Evolutionary conservation across 1,139 yeast species (phyloP).

Genomic region (Meyerozyma sp.): DNA sequence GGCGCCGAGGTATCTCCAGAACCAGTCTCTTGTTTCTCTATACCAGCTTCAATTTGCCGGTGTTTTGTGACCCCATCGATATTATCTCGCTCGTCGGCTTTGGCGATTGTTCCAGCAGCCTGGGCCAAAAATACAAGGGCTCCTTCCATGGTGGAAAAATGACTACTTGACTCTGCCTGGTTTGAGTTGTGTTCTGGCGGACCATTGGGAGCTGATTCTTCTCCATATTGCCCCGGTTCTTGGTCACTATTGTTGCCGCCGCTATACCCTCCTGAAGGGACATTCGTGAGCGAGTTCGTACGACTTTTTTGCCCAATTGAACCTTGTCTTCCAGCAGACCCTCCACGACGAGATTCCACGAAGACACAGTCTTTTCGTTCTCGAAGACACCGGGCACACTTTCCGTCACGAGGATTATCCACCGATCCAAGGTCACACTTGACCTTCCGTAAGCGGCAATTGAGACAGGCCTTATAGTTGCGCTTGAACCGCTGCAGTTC

Average conservation of each 20-base stretch:
- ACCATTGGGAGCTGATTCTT: background rate
- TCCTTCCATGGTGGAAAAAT: slow-evolving; percentile 51
- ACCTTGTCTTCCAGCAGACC: slow-evolving; percentile 11
- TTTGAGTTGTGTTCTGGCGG: background rate
- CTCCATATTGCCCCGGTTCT: background rate
- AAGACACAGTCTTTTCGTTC: slow-evolving; percentile 80
- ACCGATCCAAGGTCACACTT: slow-evolving; percentile 80
- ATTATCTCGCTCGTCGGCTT: slow-evolving; percentile 60
- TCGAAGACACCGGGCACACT: slow-evolving; percentile 79
- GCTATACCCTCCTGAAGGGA: background rate
- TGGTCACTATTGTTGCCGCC: background rate
- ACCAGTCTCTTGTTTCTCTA: background rate
- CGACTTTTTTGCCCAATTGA: background rate
- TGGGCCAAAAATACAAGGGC: slow-evolving; percentile 69
- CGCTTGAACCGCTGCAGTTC: slow-evolving; percentile 38
- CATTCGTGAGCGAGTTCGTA: background rate
- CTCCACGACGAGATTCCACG: slow-evolving; percentile 60
- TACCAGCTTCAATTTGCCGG: slow-evolving; percentile 34
- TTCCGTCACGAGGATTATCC: slow-evolving; percentile 70
- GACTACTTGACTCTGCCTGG: slow-evolving; percentile 6
- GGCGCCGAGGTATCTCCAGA: slow-evolving; percentile 1
- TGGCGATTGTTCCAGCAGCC: slow-evolving; percentile 70
- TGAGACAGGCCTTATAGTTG: slow-evolving; percentile 77
- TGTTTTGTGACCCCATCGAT: slow-evolving; percentile 59
- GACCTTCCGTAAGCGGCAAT: slow-evolving; percentile 77